Evolutionary conservation across 1,139 yeast genomes (phyloP).

Genomic region (Zhuliangozyma blackwelliae): DNA sequence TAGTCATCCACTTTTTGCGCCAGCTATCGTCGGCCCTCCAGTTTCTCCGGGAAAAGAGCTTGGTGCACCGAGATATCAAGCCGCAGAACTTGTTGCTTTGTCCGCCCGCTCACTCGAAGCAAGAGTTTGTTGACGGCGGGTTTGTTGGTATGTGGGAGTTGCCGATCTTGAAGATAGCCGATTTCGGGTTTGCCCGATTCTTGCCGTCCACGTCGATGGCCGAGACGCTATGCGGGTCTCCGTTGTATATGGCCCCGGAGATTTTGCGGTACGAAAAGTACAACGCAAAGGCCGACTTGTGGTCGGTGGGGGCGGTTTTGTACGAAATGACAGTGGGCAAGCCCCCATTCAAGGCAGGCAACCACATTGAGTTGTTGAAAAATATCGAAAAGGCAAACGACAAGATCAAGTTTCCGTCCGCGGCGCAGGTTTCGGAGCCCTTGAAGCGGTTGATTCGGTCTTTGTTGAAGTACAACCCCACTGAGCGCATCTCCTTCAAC

Average conservation of each 20-base stretch:
- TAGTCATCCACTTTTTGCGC: slow-evolving; percentile 79
- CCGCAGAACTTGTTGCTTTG: slow-evolving; percentile 86
- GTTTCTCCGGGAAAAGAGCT: slow-evolving; percentile 74
- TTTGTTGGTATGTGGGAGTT: slow-evolving; percentile 82
- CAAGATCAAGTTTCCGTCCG: slow-evolving; percentile 66
- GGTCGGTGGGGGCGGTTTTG: slow-evolving; percentile 97
- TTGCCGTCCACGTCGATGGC: slow-evolving; percentile 91
- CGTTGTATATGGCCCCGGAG: slow-evolving; percentile 98
- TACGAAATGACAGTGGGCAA: slow-evolving; percentile 93
- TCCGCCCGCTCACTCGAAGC: slow-evolving; percentile 63
- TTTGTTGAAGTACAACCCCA: slow-evolving; percentile 76
- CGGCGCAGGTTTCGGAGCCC: slow-evolving; percentile 56
- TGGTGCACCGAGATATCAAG: slow-evolving; percentile 91
- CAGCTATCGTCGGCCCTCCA: slow-evolving; percentile 82
- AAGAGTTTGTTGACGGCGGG: slow-evolving; percentile 51
- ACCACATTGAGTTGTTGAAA: slow-evolving; percentile 82
- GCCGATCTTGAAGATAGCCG: slow-evolving; percentile 90
- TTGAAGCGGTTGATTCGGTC: slow-evolving; percentile 68
- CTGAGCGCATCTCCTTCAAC: slow-evolving; percentile 79
- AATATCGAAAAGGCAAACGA: slow-evolving; percentile 82
- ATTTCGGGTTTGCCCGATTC: slow-evolving; percentile 95
- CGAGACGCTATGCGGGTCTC: slow-evolving; percentile 95
- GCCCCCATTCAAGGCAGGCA: slow-evolving; percentile 92
- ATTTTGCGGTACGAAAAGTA: slow-evolving; percentile 90
- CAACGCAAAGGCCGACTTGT: slow-evolving; percentile 93